Evolutionary conservation across 768 basidiomycete species (phyloP).

Genomic region (Clavaria fumosa): DNA sequence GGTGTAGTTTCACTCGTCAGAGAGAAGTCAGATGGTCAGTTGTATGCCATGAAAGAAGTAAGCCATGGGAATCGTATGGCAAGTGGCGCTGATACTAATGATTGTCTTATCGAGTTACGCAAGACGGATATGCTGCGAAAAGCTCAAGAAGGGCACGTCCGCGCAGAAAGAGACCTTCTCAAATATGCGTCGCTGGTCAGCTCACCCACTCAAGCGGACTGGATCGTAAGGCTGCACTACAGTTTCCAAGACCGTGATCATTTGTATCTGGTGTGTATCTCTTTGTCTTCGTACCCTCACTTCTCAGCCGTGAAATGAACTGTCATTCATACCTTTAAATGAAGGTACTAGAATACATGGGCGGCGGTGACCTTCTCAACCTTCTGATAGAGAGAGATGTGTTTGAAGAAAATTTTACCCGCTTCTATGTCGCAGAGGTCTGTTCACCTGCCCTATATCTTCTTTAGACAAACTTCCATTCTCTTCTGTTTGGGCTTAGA

Average conservation of each 20-base stretch:
- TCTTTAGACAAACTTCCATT: slow-evolving; percentile 12
- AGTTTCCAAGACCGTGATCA: slow-evolving; percentile 93
- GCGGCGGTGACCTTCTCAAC: slow-evolving; percentile 91
- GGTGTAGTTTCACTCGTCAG: slow-evolving; percentile 89
- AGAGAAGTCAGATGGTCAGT: slow-evolving; percentile 60
- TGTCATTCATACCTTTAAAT: slow-evolving; percentile 33
- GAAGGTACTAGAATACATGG: slow-evolving; percentile 88
- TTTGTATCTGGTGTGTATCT: slow-evolving; percentile 69
- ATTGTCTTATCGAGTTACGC: slow-evolving; percentile 38
- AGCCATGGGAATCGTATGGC: slow-evolving; percentile 11
- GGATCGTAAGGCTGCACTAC: slow-evolving; percentile 90
- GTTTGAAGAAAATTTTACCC: slow-evolving; percentile 81
- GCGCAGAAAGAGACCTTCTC: slow-evolving; percentile 87
- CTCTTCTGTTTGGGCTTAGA: slow-evolving; percentile 29
- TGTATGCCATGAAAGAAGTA: slow-evolving; percentile 97
- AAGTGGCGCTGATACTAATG: slow-evolving; percentile 9
- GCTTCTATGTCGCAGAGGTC: slow-evolving; percentile 93
- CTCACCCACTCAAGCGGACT: slow-evolving; percentile 64
- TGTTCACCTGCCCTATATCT: slow-evolving; percentile 10
- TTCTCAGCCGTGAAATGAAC: slow-evolving; percentile 13
- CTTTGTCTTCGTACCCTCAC: slow-evolving; percentile 14
- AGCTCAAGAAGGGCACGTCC: slow-evolving; percentile 94
- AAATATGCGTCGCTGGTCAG: slow-evolving; percentile 76
- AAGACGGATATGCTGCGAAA: slow-evolving; percentile 90
- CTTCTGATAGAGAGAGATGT: slow-evolving; percentile 85